Base-by-base conservation (phyloP, 129 eudicot genomes). In the Pittosporum tobira region DNA sequence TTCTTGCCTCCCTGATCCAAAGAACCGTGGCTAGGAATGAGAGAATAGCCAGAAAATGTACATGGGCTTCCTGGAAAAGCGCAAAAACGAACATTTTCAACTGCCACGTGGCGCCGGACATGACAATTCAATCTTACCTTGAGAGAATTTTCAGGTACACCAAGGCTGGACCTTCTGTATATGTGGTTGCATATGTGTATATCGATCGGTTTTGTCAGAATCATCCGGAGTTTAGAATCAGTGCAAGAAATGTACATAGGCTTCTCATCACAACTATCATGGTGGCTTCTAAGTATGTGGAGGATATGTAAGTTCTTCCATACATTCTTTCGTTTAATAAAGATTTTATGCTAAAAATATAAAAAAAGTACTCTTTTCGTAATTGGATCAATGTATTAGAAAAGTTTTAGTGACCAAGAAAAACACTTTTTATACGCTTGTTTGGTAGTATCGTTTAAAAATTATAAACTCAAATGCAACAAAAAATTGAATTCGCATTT, bases 211-310 rank as follows among this genome's bases (percentile, higher is more conserved):
- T 91, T 30, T 86, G 94, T 51, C 88, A 73, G 43, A 67, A 65
- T 1, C 71, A 67, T 18, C 94, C 99, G 2, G 80, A 77, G 68
- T 91, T 91, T 31, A 51, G 87, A 20, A 76, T 91, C 27, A 78
- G 73, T 44, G 76, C 85, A 36, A 59, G 88, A 51, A 91, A 91
- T 81, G 99, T 91, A 14, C 96, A 91, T 72, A 76, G 99, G 62
- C 79, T 91, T 65, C 99, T 91, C 63, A 83, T 91, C 40, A 91
- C 99, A 1, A 91, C 99, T 12, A 76, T 91, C 53, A 83, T 91
- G 94, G 91, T 91, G 68, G 94, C 99, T 36, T 91, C 96, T 38
- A 91, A 91, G 66, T 91, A 83, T 69, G 99, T 87, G 10, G 99
- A 91, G 73, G 99, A 91, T 78, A 87, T 78, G 99, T 91, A 71